A percentile compares a stretch with the other conserved stretches of the same genome.
Evolutionary conservation across 768 basidiomycete species (phyloP).

Genomic region (Suillus spraguei): DNA sequence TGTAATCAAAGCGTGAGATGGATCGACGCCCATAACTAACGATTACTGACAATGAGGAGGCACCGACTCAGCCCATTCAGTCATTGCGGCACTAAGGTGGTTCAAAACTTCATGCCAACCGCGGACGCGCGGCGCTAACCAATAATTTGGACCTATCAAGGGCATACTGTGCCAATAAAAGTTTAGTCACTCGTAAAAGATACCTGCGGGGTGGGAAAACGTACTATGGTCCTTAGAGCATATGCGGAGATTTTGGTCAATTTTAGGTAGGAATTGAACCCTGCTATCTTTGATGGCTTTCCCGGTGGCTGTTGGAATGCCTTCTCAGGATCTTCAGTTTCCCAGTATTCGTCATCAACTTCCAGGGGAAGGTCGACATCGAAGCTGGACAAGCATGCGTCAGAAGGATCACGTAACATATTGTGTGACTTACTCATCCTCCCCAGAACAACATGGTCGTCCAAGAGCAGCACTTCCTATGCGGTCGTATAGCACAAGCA

Average conservation of each 20-base stretch:
- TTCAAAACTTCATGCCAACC: slow-evolving; percentile 63
- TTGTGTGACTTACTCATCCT: slow-evolving; percentile 62
- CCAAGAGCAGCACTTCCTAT: slow-evolving; percentile 55
- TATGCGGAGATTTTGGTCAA: slow-evolving; percentile 72
- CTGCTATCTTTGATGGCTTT: slow-evolving; percentile 57
- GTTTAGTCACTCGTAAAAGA: slow-evolving; percentile 4
- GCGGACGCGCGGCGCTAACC: slow-evolving; percentile 50
- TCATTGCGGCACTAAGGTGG: slow-evolving; percentile 69
- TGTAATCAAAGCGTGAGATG: slow-evolving; percentile 25
- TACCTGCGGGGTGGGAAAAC: slow-evolving; percentile 24
- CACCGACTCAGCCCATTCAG: slow-evolving; percentile 70
- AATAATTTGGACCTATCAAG: slow-evolving; percentile 65
- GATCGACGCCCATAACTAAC: neutral
- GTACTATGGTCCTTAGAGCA: slow-evolving; percentile 67
- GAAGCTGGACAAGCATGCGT: slow-evolving; percentile 54
- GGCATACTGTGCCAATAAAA: slow-evolving; percentile 54
- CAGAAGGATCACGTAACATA: slow-evolving; percentile 5
- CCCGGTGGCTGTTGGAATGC: slow-evolving; percentile 70
- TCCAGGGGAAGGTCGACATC: slow-evolving; percentile 82
- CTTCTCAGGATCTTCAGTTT: slow-evolving; percentile 45
- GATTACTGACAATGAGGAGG: slow-evolving; percentile 62
- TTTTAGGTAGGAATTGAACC: slow-evolving; percentile 66
- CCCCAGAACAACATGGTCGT: slow-evolving; percentile 54
- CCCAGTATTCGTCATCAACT: slow-evolving; percentile 85
- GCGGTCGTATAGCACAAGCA: slow-evolving; percentile 62